A percentile compares a stretch with the other conserved stretches of the same genome.
Evolutionary conservation across 495 filamentous ascomycete genomes (phyloP).

Genomic region (Lasiosphaeria miniovina): DNA sequence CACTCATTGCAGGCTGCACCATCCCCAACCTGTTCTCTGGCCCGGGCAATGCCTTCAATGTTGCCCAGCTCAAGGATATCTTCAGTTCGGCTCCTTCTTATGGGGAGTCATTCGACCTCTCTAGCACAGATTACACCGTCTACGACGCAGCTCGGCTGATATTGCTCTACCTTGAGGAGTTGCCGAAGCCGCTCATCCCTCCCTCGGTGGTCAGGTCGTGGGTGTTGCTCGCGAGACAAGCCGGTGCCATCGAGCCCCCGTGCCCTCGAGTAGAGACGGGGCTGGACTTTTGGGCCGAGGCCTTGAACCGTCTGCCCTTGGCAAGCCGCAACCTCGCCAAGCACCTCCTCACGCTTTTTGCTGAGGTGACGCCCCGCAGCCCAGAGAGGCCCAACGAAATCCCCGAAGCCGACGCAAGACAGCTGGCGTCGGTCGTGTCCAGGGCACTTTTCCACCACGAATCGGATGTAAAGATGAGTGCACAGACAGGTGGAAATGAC

Average conservation of each 20-base stretch:
- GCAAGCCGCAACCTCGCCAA: constrained; percentile 28
- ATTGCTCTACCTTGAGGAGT: constrained; percentile 23
- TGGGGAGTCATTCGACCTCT: constrained; percentile 26
- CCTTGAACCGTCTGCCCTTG: constrained; percentile 29
- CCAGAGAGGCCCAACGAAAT: constrained; percentile 3
- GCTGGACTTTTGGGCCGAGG: constrained; percentile 33
- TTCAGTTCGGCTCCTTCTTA: constrained; percentile 23
- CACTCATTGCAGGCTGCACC: constrained; percentile 10
- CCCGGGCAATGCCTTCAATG: constrained; percentile 24
- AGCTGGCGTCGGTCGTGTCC: constrained; percentile 24
- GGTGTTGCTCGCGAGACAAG: constrained; percentile 27
- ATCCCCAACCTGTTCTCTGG: constrained; percentile 21
- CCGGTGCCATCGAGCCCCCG: constrained; percentile 27
- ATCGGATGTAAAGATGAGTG: constrained; percentile 7
- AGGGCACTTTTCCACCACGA: constrained; percentile 25
- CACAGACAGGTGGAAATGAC: neutral
- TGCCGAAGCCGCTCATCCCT: constrained; percentile 29
- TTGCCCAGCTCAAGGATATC: constrained; percentile 19
- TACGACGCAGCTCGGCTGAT: constrained; percentile 29
- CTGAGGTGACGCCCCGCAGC: constrained; percentile 17
- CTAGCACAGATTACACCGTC: constrained; percentile 22
- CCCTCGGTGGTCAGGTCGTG: constrained; percentile 23
- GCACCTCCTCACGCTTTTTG: constrained; percentile 26
- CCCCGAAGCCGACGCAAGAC: constrained; percentile 23
- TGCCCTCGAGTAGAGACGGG: constrained; percentile 26